Conservation (phyloP, 371 early-diverging fungal genomes). For the Apophysomyces ossiformis region DNA sequence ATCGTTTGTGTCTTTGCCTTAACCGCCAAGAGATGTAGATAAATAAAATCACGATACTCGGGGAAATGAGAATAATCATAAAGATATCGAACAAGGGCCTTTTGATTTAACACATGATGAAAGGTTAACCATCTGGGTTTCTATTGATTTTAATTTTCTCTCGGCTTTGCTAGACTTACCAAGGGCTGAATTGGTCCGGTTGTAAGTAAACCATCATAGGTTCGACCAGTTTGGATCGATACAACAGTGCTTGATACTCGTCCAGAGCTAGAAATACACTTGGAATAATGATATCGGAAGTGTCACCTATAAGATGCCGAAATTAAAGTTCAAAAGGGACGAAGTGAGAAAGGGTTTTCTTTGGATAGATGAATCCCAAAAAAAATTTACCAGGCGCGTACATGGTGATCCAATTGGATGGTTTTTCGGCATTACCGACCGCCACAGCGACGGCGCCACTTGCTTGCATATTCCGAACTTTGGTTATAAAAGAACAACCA, state of each 20-base stretch:
- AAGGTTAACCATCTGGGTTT: neutral
- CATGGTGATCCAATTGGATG: slow-evolving; percentile 79
- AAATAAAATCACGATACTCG: slow-evolving; percentile 58
- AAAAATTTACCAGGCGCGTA: slow-evolving; percentile 69
- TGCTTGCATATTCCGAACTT: slow-evolving; percentile 85
- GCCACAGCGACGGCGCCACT: slow-evolving; percentile 87
- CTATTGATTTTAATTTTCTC: slow-evolving; percentile 24
- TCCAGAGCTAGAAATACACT: slow-evolving; percentile 73
- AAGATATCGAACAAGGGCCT: slow-evolving; percentile 36
- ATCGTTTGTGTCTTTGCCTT: slow-evolving; percentile 57
- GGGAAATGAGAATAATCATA: slow-evolving; percentile 28
- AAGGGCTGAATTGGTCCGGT: slow-evolving; percentile 22
- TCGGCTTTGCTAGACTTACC: slow-evolving; percentile 49
- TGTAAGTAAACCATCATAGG: slow-evolving; percentile 46
- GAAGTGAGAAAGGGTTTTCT: neutral
- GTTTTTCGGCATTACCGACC: slow-evolving; percentile 78
- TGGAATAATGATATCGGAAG: slow-evolving; percentile 74
- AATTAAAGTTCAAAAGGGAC: neutral
- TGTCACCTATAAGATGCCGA: slow-evolving; percentile 54
- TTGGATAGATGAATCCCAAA: neutral
- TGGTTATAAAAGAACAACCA: slow-evolving; percentile 83
- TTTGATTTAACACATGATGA: neutral
- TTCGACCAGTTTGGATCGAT: slow-evolving; percentile 40
- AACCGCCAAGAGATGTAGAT: slow-evolving; percentile 67
- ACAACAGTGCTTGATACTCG: slow-evolving; percentile 59